Percentiles rank a stretch among this genome's conserved stretches.
phyloP scores from a whole-genome alignment of 345 rosid genomes.

The Salix udensis region DNA sequence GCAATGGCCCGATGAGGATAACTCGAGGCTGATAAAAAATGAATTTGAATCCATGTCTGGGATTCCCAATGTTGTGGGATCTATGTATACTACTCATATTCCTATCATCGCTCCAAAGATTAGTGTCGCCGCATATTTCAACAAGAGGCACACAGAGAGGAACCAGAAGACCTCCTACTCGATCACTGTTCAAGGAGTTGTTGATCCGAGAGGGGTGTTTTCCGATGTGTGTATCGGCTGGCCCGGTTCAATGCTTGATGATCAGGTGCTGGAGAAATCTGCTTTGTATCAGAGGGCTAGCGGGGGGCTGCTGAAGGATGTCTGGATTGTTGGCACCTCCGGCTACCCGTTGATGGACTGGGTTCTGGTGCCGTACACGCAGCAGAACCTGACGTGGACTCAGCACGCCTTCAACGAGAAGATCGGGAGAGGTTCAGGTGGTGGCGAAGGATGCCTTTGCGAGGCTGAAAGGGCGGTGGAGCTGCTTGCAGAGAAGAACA shows the following conservation, averaged over 20 bases:
- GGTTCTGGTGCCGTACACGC: conserved; percentile 75
- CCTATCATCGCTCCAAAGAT: conserved; percentile 79
- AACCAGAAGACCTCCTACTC: conserved; percentile 75
- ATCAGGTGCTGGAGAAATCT: conserved; percentile 72
- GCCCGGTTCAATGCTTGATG: conserved; percentile 87
- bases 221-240: conserved; percentile 85
- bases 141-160: conserved; percentile 72
- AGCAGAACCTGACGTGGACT: conserved; percentile 74
- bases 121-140: conserved; percentile 71
- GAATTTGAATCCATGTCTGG: conserved; percentile 51
- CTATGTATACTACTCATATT: conserved; percentile 80
- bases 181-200: conserved; percentile 70
- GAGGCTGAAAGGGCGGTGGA: conserved; percentile 71
- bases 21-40: conserved; percentile 36
- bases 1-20: conserved; percentile 76
- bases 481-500: conserved; percentile 72
- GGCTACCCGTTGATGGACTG: conserved; percentile 74
- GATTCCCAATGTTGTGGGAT: conserved; percentile 65
- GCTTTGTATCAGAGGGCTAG: conserved; percentile 63
- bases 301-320: conserved; percentile 55
- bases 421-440: conserved; percentile 56
- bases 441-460: conserved; percentile 61
- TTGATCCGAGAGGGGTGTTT: conserved; percentile 60
- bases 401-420: conserved; percentile 81
- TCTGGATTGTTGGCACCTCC: conserved; percentile 66